Percentiles rank a stretch among this genome's conserved stretches.
Evolutionary conservation across 371 early-diverging fungal species (phyloP).

Genomic region (Syncephalastrum contaminatum): DNA sequence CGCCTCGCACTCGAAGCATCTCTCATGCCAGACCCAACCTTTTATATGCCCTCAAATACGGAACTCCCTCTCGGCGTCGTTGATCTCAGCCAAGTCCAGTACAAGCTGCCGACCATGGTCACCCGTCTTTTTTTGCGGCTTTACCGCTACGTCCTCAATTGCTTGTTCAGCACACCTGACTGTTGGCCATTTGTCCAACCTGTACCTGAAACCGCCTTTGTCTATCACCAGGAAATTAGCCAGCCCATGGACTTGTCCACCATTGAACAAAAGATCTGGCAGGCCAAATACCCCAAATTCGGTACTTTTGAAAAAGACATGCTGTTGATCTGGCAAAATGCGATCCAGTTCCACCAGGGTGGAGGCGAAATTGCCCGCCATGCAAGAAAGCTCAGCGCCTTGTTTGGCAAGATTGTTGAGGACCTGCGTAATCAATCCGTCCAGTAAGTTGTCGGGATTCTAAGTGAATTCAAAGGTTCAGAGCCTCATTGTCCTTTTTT

Average conservation of each 20-base stretch:
- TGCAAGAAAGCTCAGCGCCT: slow-evolving; percentile 31
- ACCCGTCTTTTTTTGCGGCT: slow-evolving; percentile 42
- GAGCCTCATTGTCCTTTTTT: background rate
- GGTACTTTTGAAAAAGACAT: slow-evolving; percentile 46
- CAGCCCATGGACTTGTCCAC: slow-evolving; percentile 46
- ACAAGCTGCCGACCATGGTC: slow-evolving; percentile 34
- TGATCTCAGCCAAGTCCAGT: slow-evolving; percentile 30
- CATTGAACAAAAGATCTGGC: slow-evolving; percentile 42
- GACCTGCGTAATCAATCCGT: slow-evolving; percentile 32
- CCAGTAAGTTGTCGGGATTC: slow-evolving; percentile 1
- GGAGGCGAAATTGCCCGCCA: slow-evolving; percentile 39
- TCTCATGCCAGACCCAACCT: slow-evolving; percentile 6
- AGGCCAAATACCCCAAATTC: slow-evolving; percentile 41
- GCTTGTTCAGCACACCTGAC: slow-evolving; percentile 41
- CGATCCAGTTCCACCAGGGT: slow-evolving; percentile 36
- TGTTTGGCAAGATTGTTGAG: slow-evolving; percentile 37
- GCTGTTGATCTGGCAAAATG: slow-evolving; percentile 45
- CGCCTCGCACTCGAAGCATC: background rate
- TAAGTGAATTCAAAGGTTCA: slow-evolving; percentile 6
- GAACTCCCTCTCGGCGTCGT: background rate
- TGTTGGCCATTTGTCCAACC: slow-evolving; percentile 51
- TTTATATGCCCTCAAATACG: background rate
- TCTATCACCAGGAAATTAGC: slow-evolving; percentile 39
- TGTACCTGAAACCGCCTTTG: slow-evolving; percentile 31
- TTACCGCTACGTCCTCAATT: slow-evolving; percentile 45